A percentile compares a stretch with the other conserved stretches of the same genome.
phyloP scores from a whole-genome alignment of 2,329 filamentous ascomycete species.

The Trichoderma hamatum region DNA sequence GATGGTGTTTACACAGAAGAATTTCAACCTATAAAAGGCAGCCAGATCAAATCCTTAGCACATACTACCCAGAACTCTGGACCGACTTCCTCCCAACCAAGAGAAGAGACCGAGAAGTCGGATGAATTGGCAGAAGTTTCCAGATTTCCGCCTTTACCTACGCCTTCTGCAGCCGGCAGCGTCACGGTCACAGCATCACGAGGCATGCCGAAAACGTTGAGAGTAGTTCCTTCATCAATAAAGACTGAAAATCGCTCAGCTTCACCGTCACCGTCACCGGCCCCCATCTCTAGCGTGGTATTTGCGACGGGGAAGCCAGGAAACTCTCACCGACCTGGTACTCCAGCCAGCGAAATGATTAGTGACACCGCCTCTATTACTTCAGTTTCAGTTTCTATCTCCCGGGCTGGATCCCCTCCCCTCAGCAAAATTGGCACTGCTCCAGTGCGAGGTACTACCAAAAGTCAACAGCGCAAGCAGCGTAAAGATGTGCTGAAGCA shows the following conservation, averaged over 20 bases:
- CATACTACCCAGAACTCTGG: background rate
- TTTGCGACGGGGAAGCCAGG: constrained; percentile 33
- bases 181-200: constrained; percentile 54
- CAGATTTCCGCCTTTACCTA: constrained; percentile 55
- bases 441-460: constrained; percentile 69
- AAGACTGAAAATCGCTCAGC: constrained; percentile 10
- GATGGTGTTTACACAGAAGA: constrained; percentile 21
- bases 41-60: background rate
- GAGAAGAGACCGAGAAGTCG: background rate
- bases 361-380: constrained; percentile 78
- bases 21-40: background rate
- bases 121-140: constrained; percentile 36
- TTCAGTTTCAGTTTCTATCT: constrained; percentile 68
- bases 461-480: constrained; percentile 78
- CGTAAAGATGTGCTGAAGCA: constrained; percentile 69
- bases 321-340: constrained; percentile 61
- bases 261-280: constrained; percentile 6
- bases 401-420: constrained; percentile 73
- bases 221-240: constrained; percentile 58
- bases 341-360: constrained; percentile 71
- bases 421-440: constrained; percentile 67
- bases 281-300: constrained; percentile 36
- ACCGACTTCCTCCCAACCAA: background rate
- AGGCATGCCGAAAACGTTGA: constrained; percentile 64
- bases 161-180: constrained; percentile 48